A percentile compares a stretch with the other conserved stretches of the same genome.
These are phyloP conservation scores for Agrocybe chaxingu DNA, from an alignment of 768 basidiomycete species.

Conservation along the genomic window DNA sequence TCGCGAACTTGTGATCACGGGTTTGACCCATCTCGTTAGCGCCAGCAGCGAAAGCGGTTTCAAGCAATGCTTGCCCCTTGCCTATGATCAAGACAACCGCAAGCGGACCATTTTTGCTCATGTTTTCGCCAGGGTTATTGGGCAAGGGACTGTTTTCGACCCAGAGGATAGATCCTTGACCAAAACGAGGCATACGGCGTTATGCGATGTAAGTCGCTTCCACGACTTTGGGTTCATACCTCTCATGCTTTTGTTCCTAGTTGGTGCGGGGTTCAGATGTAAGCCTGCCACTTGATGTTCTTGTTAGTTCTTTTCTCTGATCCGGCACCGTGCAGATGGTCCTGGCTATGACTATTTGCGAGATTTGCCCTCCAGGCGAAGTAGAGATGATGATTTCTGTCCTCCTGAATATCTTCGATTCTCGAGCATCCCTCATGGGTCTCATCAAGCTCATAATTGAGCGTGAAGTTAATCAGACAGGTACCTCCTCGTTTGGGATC, in stretches of 20 bases:
- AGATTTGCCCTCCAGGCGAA: conserved; percentile 76
- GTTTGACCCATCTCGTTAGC: conserved; percentile 75
- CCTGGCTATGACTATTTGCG: conserved; percentile 82
- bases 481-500: conserved; percentile 34
- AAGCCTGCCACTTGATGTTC: conserved; percentile 21
- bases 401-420: conserved; percentile 83
- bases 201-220: conserved; percentile 51
- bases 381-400: conserved; percentile 85
- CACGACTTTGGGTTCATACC: neutral
- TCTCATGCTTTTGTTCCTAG: conserved; percentile 29
- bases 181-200: conserved; percentile 45
- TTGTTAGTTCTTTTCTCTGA: neutral
- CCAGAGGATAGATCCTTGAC: conserved; percentile 48
- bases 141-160: conserved; percentile 77
- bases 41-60: conserved; percentile 87
- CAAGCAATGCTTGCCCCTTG: conserved; percentile 80
- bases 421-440: conserved; percentile 63
- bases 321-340: conserved; percentile 47
- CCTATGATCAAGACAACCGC: conserved; percentile 67
- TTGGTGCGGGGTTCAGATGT: conserved; percentile 75
- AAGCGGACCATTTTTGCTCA: conserved; percentile 81
- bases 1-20: conserved; percentile 74
- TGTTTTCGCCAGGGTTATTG: conserved; percentile 78
- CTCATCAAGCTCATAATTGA: conserved; percentile 85
- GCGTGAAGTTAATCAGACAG: conserved; percentile 74